Conservation (phyloP, 768 basidiomycete genomes). For the Boletus tylopilopsis region DNA sequence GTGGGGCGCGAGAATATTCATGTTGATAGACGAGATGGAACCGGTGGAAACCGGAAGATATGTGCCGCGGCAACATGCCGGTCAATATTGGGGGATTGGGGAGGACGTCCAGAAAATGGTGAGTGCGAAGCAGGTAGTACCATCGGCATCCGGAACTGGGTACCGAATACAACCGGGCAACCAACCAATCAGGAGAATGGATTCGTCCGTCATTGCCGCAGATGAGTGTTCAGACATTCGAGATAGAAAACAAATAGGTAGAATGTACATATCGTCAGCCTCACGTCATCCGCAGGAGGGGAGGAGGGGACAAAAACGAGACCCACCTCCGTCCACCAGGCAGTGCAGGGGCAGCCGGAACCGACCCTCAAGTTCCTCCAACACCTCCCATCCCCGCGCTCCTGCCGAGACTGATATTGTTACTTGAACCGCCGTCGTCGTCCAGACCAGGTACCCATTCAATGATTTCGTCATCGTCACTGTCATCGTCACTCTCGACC, state of each 20-base stretch:
- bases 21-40: neutral
- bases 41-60: constrained; percentile 4
- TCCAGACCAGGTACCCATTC: constrained; percentile 20
- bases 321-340: constrained; percentile 29
- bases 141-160: constrained; percentile 12
- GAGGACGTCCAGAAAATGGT: neutral
- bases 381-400: neutral
- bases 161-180: constrained; percentile 4
- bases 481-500: constrained; percentile 28
- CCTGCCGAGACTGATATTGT: neutral
- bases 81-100: constrained; percentile 3
- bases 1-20: neutral
- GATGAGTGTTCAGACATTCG: neutral
- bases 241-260: neutral
- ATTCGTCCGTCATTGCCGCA: neutral
- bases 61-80: constrained; percentile 4
- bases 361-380: constrained; percentile 5
- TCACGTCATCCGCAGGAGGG: neutral
- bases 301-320: constrained; percentile 1
- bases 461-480: constrained; percentile 27
- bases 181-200: neutral
- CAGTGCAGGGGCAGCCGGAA: constrained; percentile 5
- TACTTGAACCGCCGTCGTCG: neutral
- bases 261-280: constrained; percentile 14
- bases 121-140: neutral